These are phyloP conservation scores for Cochlearia excelsa DNA, from an alignment of 345 rosid species.

Conservation along the genomic window DNA sequence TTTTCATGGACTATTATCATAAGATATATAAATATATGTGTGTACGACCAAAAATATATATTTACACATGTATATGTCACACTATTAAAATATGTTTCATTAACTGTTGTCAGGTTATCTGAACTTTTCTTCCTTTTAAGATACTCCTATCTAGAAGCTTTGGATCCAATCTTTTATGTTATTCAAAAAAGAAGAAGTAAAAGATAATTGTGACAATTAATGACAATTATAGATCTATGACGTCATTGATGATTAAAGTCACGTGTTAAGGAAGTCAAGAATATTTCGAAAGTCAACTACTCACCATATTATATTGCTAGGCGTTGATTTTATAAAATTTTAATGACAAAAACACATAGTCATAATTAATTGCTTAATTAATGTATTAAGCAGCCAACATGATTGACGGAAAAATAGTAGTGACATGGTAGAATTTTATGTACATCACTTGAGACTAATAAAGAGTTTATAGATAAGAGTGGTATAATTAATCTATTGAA, in stretches of 20 bases:
- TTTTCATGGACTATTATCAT: no score
- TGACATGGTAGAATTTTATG: no score
- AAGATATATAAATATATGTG: no score
- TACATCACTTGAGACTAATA: no score
- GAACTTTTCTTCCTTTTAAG: constrained; percentile 11
- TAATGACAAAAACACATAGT: background rate
- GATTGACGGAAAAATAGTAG: no score
- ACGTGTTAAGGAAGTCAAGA: constrained; percentile 20
- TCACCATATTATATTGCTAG: constrained; percentile 6
- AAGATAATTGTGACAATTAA: background rate
- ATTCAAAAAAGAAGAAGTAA: background rate
- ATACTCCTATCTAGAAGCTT: constrained; percentile 21
- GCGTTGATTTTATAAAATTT: background rate
- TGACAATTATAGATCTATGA: constrained; percentile 27
- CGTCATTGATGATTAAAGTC: constrained; percentile 34
- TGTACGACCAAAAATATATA: no score
- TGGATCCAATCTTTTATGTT: background rate
- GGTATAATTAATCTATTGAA: no score
- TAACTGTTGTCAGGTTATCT: constrained; percentile 15
- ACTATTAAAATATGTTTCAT: constrained; percentile 9
- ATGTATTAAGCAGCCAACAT: no score
- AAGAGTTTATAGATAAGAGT: no score
- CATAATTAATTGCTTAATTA: no score
- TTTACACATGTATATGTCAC: background rate
- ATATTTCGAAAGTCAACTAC: constrained; percentile 24